A percentile compares a stretch with the other conserved stretches of the same genome.
phyloP scores from a whole-genome alignment of 306 rosid species.

The Acacia confusa region DNA sequence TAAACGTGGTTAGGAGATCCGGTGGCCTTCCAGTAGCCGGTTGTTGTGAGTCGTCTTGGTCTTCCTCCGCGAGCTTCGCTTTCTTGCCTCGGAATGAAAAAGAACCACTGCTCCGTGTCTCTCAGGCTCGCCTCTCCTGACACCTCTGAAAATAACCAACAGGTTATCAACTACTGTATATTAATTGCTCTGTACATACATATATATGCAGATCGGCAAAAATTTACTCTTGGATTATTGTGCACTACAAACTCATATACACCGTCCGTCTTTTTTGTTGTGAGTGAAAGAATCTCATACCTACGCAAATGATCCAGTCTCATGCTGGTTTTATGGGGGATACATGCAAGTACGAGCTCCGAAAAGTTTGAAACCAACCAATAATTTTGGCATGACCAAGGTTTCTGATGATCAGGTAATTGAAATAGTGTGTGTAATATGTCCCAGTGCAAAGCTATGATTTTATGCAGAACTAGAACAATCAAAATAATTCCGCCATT shows the following conservation, averaged over 20 bases:
- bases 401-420: not conserved
- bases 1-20: constrained; percentile 78
- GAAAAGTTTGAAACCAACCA: not conserved
- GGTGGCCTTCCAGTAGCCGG: constrained; percentile 90
- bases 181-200: not conserved
- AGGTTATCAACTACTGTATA: not conserved
- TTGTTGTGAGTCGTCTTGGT: constrained; percentile 66
- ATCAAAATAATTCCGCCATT: not conserved
- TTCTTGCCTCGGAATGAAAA: constrained; percentile 78
- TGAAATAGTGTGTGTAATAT: not conserved
- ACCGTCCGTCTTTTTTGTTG: not conserved
- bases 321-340: not conserved
- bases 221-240: not conserved
- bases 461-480: not conserved
- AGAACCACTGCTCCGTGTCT: constrained; percentile 87
- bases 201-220: not conserved
- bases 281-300: not conserved
- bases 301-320: not conserved
- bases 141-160: constrained; percentile 38
- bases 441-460: not conserved
- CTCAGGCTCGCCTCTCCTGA: constrained; percentile 62
- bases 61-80: constrained; percentile 90
- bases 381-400: not conserved
- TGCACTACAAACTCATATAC: not conserved
- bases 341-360: not conserved